Evolutionary conservation across 345 rosid genomes (phyloP).

Genomic region (Rhodamnia rubescens): DNA sequence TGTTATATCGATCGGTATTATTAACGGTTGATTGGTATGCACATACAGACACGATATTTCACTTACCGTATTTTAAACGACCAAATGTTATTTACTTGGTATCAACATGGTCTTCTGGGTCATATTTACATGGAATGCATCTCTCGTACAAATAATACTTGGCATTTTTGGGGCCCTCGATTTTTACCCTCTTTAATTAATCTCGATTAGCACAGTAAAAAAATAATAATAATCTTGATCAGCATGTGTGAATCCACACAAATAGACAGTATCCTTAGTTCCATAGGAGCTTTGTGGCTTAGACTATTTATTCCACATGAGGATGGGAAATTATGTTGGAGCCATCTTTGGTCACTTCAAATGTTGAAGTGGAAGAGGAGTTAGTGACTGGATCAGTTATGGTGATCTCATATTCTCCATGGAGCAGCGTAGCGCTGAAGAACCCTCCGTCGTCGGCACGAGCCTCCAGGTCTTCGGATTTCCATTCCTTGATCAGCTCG

Average conservation of each 20-base stretch:
- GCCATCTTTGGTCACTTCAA: constrained; percentile 17
- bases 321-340: not conserved
- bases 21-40: accelerated
- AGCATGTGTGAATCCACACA: not conserved
- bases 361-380: constrained; percentile 6
- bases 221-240: not conserved
- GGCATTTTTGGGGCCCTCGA: not conserved
- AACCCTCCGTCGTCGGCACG: constrained; percentile 8
- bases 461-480: constrained; percentile 1
- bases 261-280: not conserved
- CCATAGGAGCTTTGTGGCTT: constrained; percentile 2
- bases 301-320: not conserved
- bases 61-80: no score
- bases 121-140: not conserved
- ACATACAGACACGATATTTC: not conserved
- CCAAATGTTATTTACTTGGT: not conserved
- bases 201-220: no score
- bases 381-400: constrained; percentile 25
- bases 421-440: constrained; percentile 22
- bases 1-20: not conserved
- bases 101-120: not conserved
- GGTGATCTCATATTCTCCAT: constrained; percentile 41
- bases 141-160: not conserved
- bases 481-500: constrained; percentile 47
- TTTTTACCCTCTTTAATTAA: not conserved